Conservation (phyloP, 139 green algal genomes). For the Trebouxia sp. region DNA sequence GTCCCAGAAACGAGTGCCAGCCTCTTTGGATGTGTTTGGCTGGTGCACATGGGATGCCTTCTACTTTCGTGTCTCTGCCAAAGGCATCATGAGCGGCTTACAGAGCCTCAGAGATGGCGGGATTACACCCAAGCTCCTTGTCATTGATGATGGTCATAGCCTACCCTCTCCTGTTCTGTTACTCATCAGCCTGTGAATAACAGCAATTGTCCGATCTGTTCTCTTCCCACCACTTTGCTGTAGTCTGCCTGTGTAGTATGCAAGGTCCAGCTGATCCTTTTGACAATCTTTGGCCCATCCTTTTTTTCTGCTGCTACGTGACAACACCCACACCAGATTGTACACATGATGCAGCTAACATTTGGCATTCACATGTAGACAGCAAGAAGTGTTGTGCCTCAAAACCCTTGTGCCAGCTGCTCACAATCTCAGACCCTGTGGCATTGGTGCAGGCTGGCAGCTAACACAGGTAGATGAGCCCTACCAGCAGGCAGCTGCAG, state of each 20-base stretch:
- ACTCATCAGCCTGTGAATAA: no score
- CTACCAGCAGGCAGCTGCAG: neutral
- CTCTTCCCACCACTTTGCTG: neutral
- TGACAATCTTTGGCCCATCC: no score
- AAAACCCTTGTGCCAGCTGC: no score
- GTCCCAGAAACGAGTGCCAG: conserved; percentile 70
- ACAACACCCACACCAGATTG: no score
- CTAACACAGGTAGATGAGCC: conserved; percentile 26
- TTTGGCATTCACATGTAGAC: no score
- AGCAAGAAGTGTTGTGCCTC: no score
- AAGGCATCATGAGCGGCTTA: conserved; percentile 69
- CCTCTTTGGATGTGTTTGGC: conserved; percentile 89
- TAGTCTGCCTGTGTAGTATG: no score
- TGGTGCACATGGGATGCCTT: conserved; percentile 97
- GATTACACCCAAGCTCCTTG: conserved; percentile 67
- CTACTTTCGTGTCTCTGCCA: conserved; percentile 84
- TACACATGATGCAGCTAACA: no score
- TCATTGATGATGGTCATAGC: conserved; percentile 81
- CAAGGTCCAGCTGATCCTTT: no score
- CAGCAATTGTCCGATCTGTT: conserved; percentile 14
- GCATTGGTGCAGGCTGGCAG: conserved; percentile 57
- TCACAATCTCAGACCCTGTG: no score
- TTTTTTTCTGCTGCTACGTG: no score
- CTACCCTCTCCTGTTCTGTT: no score
- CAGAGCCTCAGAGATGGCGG: conserved; percentile 55